Evolutionary conservation across 225 moss, liverwort and hornwort species (phyloP), one percentile per base, ranked within the genome.

Genomic region (Pseudisothecium myosuroides): DNA sequence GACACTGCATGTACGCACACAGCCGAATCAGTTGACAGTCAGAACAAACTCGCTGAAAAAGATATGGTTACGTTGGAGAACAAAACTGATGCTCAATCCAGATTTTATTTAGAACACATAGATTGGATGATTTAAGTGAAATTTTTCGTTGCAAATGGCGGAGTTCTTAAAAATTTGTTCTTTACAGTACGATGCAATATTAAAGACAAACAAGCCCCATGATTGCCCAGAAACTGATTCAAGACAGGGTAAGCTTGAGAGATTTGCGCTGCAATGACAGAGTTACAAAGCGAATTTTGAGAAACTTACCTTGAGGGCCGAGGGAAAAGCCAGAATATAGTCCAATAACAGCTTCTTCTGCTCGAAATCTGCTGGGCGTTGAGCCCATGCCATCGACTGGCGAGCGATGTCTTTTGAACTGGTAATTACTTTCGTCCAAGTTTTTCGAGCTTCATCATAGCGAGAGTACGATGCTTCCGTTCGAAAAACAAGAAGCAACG

Each of bases 381-480:
- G 93, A 88, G 94, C 91, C 97, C 96, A 98, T 60, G 94, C 91
- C 88, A 93, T 89, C 36, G 95, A 89, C 86, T 95, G 96, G 66
- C 96, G 94, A 34, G 96, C 90, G 31, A 96, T 85, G 83, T 98
- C 95, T 82, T 95, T 95, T 17, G 93, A 88, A 86, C 94, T 92
- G 88, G 92, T 96, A 66, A 96, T 95, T 37, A 96, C 94, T 69
- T 92, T 92, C 16, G 95, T 96, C 96, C 96, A 98, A 47, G 96
- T 96, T 86, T 98, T 96, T 47, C 96, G 96, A 47, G 92, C 96
- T 89, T 98, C 96, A 81, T 95, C 94, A 83, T 93, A 96, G 72
- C 96, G 95, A 81, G 96, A 94, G 89, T 98, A 98, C 10, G 96
- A 98, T 71, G 97, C 95, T 88, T 96, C 94, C 14, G 97, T 98